Base-by-base conservation (phyloP, 2,329 filamentous ascomycete genomes). In the Aspergillus chevalieri region DNA sequence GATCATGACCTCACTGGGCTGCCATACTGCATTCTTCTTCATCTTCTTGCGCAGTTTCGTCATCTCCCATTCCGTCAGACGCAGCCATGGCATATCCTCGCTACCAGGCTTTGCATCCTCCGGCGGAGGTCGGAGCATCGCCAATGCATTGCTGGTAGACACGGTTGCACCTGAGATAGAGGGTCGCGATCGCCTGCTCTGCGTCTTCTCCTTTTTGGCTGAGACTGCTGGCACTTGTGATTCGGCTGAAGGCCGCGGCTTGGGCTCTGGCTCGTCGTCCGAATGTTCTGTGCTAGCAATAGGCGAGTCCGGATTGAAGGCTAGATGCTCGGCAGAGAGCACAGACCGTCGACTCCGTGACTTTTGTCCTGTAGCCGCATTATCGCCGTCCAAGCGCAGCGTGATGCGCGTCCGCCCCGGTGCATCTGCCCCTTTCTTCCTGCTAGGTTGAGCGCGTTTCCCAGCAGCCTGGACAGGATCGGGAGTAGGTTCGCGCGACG, bases 21-120 rank as follows among this genome's bases (percentile, higher is more conserved):
- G 78, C 82, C 82, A 85, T n/a, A 83, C 77, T 5, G 81, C 80
- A 54, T 85, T 85, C 72, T 85, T 85, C 71, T 85, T 85, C 82
- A 85, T 85, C 56, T 80, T 78, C 65, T 85, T 85, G 47, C 82
- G 75, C 21, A 85, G 66, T 46, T 79, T 81, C 4, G 81, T 82
- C 81, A 85, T 83, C 60, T 85, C 82, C 70, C 78, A 85, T 56
- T 84, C 82, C 2, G 82, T 85, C 53, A 85, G 68, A 50, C 81
- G 79, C 58, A 81, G 72, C 82, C 82, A 85, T 2, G 82, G 82
- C 52, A 78, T 70, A 67, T 79, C 78, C 59, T 78, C 78, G 65
- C 80, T 83, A 43, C 82, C 82, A 21, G 78, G 73, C 47, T 72
- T 71, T 6, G 82, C 81, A 62, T 83, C 78, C 17, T 76, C 68